phyloP scores from a whole-genome alignment of 2,329 filamentous ascomycete species.

The Sarocladium oryzae region DNA sequence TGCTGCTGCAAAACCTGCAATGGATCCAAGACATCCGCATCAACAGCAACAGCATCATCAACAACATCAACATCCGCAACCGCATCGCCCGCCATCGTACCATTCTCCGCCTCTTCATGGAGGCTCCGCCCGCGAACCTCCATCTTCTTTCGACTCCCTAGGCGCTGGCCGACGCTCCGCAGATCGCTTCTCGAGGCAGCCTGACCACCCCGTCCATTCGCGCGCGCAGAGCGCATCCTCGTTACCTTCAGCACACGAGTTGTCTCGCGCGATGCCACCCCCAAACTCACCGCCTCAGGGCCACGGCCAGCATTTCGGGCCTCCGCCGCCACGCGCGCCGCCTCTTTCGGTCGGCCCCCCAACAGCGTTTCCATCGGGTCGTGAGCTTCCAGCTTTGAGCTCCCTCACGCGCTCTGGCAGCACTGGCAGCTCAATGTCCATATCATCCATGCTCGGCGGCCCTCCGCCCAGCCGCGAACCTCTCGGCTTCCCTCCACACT shows the following conservation, averaged over 20 bases:
- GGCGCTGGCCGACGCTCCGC: not conserved
- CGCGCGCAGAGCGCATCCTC: slow-evolving; percentile 32
- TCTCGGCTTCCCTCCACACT: slow-evolving; percentile 37
- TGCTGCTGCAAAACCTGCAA: slow-evolving; percentile 1
- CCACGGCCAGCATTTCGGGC: slow-evolving; percentile 29
- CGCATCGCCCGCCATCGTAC: slow-evolving; percentile 12
- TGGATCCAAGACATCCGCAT: slow-evolving; percentile 12
- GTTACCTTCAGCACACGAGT: slow-evolving; percentile 28
- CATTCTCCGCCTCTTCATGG: slow-evolving; percentile 7
- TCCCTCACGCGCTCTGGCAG: slow-evolving; percentile 40
- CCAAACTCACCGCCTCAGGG: slow-evolving; percentile 36
- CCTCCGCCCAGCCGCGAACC: slow-evolving; percentile 34
- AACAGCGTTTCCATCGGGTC: slow-evolving; percentile 39
- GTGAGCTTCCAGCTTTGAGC: slow-evolving; percentile 46
- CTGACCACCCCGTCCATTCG: slow-evolving; percentile 9
- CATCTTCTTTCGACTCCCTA: slow-evolving; percentile 2
- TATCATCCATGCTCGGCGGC: slow-evolving; percentile 53
- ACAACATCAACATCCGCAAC: slow-evolving; percentile 2
- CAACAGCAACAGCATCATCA: slow-evolving; percentile 4
- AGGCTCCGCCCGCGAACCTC: not conserved
- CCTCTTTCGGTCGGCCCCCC: slow-evolving; percentile 36
- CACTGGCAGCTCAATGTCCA: slow-evolving; percentile 52
- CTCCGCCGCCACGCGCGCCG: slow-evolving; percentile 40
- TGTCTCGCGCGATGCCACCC: slow-evolving; percentile 40
- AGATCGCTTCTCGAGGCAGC: slow-evolving; percentile 2